These are phyloP conservation scores for Fagus crenata DNA, from an alignment of 306 rosid genomes.

Conservation along the genomic window DNA sequence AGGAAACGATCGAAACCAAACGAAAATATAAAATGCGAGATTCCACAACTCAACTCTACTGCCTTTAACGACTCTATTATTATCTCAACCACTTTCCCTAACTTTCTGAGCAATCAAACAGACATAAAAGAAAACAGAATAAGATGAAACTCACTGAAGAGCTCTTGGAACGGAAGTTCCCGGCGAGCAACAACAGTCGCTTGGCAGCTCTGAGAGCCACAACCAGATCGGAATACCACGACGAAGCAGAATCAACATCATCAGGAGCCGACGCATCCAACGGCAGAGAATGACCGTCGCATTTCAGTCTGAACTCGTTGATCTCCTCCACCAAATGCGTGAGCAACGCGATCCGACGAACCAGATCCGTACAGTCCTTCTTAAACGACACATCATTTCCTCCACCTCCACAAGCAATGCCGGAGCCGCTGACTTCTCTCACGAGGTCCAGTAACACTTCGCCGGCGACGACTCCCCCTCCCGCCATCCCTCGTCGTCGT, in stretches of 20 bases:
- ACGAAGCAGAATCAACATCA: conserved; percentile 27
- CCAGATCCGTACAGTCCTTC: conserved; percentile 90
- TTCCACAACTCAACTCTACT: neutral
- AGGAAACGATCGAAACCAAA: neutral
- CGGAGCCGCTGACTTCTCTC: conserved; percentile 43
- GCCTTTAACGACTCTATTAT: too few species aligned
- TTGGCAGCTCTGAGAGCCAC: conserved; percentile 69
- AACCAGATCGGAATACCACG: conserved; percentile 68
- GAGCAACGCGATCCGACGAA: conserved; percentile 90
- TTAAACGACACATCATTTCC: conserved; percentile 30
- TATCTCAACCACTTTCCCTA: too few species aligned
- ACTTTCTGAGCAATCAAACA: neutral
- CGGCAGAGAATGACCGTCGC: conserved; percentile 17
- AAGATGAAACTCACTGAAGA: conserved; percentile 55
- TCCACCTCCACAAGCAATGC: conserved; percentile 30
- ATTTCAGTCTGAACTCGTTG: conserved; percentile 39
- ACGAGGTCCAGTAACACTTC: conserved; percentile 47
- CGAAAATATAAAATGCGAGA: neutral
- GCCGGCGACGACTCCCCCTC: conserved; percentile 36
- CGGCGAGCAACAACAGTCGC: conserved; percentile 56
- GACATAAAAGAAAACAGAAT: neutral
- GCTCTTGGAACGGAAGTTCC: conserved; percentile 47
- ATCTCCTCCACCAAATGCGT: conserved; percentile 81
- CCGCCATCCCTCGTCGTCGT: conserved; percentile 48
- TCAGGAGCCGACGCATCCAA: conserved; percentile 34